phyloP scores from a whole-genome alignment of 345 rosid genomes.

The Eucalyptus pumila region DNA sequence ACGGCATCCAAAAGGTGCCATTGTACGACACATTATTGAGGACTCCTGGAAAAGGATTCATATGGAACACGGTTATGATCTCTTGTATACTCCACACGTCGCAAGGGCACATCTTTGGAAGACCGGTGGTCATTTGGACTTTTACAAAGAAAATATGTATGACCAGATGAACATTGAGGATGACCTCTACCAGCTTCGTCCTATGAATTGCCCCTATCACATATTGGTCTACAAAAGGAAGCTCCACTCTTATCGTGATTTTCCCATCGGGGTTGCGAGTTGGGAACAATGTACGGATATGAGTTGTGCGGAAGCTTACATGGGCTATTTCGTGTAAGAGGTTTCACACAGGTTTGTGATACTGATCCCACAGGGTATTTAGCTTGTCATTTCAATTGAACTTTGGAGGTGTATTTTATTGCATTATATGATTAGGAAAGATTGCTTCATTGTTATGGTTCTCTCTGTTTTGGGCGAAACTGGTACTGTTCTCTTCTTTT shows the following conservation, averaged over 20 bases:
- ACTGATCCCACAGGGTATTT: background rate
- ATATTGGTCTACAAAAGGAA: constrained; percentile 82
- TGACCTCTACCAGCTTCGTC: constrained; percentile 85
- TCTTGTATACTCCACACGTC: constrained; percentile 87
- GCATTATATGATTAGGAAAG: background rate
- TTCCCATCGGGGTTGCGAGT: constrained; percentile 97
- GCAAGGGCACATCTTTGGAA: constrained; percentile 96
- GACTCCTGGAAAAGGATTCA: constrained; percentile 81
- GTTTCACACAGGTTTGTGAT: constrained; percentile 79
- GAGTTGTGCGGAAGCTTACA: constrained; percentile 94
- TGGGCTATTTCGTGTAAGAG: constrained; percentile 93
- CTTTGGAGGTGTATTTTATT: background rate
- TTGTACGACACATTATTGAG: constrained; percentile 77
- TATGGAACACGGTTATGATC: constrained; percentile 57
- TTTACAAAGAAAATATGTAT: constrained; percentile 90
- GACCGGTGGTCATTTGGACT: constrained; percentile 91
- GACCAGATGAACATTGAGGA: constrained; percentile 89
- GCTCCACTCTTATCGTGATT: constrained; percentile 79
- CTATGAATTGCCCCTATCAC: constrained; percentile 98
- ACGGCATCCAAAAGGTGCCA: constrained; percentile 98
- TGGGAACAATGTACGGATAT: constrained; percentile 88
- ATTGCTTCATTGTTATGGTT: background rate
- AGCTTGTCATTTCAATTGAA: background rate
- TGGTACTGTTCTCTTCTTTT: too few species aligned
- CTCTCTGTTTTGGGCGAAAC: too few species aligned